Conservation (phyloP, 164 flowering plant species). For the Buxus sempervirens region DNA sequence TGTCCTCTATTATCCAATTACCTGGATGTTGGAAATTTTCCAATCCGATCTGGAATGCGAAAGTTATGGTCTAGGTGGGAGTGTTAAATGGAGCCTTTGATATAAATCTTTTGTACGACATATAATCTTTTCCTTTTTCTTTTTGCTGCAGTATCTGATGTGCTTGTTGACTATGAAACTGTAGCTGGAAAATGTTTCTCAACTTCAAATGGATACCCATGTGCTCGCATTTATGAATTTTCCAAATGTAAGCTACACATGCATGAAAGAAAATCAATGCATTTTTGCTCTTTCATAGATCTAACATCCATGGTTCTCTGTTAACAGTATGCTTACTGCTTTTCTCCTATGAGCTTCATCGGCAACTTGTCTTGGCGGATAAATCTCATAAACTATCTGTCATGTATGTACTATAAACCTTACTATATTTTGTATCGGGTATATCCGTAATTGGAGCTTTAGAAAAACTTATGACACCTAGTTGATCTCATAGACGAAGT, state of each 20-base stretch:
- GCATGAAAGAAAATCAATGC: neutral
- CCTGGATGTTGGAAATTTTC: neutral
- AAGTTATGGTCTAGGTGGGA: neutral
- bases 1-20: no score
- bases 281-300: neutral
- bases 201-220: conserved; percentile 48
- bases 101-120: neutral
- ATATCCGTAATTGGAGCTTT: neutral
- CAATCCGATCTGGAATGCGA: no score
- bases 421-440: neutral
- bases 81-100: neutral
- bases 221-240: conserved; percentile 62
- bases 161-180: conserved; percentile 45
- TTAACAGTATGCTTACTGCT: conserved; percentile 66
- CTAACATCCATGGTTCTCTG: conserved; percentile 5
- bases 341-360: conserved; percentile 79
- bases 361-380: conserved; percentile 40
- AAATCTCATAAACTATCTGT: conserved; percentile 52
- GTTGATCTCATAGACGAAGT: no score
- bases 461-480: no score
- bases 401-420: conserved; percentile 44
- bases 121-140: no score
- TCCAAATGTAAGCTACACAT: conserved; percentile 61
- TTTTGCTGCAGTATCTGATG: conserved; percentile 39
- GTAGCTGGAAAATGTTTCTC: conserved; percentile 42